These are phyloP conservation scores for Acanthochlamys bracteata DNA, from an alignment of 106 monocot genomes.

Conservation along the genomic window DNA sequence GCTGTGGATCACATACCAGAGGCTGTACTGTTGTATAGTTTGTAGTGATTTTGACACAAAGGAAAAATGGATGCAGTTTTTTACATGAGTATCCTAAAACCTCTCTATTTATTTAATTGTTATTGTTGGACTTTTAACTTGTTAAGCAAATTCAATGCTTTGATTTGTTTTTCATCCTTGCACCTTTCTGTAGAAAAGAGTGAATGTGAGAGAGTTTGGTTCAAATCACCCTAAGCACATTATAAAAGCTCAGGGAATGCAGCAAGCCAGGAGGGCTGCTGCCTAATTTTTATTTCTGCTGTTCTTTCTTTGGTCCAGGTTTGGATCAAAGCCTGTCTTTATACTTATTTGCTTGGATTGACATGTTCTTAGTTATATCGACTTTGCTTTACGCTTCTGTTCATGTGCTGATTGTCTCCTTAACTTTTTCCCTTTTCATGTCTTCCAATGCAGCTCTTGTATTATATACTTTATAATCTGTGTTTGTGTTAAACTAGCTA, in stretches of 20 bases:
- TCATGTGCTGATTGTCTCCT: neutral
- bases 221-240: neutral
- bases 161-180: neutral
- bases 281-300: neutral
- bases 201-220: neutral
- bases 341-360: slow-evolving; percentile 1
- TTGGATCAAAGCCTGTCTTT: slow-evolving; percentile 1
- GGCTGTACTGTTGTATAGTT: no score
- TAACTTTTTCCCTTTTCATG: neutral
- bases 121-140: neutral
- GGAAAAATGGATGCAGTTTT: slow-evolving; percentile 41
- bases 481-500: no score
- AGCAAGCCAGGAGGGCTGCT: neutral
- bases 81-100: slow-evolving; percentile 37
- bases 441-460: neutral
- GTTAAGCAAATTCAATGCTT: neutral
- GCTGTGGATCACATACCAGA: neutral
- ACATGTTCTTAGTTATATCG: neutral
- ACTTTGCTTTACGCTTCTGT: neutral
- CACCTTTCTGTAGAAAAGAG: slow-evolving; percentile 4
- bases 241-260: neutral
- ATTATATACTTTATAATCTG: neutral
- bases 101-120: slow-evolving; percentile 5
- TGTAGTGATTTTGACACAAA: slow-evolving; percentile 4
- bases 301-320: neutral